These are phyloP conservation scores for Medicago lupulina DNA, from an alignment of 306 rosid genomes.

Conservation along the genomic window DNA sequence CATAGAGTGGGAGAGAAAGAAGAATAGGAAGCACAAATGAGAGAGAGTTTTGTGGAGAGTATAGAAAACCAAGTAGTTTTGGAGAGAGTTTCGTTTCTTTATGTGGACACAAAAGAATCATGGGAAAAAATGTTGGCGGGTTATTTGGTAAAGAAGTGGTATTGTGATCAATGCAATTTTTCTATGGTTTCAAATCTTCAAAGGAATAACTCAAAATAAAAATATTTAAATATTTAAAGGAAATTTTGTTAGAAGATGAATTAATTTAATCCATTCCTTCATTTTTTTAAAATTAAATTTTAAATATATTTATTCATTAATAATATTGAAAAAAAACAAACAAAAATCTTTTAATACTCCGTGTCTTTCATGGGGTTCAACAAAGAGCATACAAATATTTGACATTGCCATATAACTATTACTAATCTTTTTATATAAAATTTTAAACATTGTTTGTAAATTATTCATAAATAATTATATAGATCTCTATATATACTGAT, in stretches of 20 bases:
- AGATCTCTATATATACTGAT: too few species aligned
- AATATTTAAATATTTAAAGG: too few species aligned
- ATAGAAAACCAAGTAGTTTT: conserved; percentile 13
- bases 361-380: too few species aligned
- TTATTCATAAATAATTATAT: too few species aligned
- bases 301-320: neutral
- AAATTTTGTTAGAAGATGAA: neutral
- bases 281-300: neutral
- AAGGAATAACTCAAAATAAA: too few species aligned
- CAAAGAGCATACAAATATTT: too few species aligned
- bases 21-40: conserved; percentile 21
- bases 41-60: conserved; percentile 27
- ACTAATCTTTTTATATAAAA: too few species aligned
- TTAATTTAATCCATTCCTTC: too few species aligned
- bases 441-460: too few species aligned
- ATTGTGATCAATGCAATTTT: neutral
- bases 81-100: conserved; percentile 31
- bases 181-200: conserved; percentile 28
- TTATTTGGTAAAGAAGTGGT: conserved; percentile 36
- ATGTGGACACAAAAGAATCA: conserved; percentile 30
- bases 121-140: conserved; percentile 31
- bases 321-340: neutral
- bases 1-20: neutral
- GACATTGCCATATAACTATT: too few species aligned
- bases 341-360: too few species aligned